Evolutionary conservation across 305 asterid species (phyloP), one percentile per base, ranked within the genome.

Genomic region (Salvia sclarea): DNA sequence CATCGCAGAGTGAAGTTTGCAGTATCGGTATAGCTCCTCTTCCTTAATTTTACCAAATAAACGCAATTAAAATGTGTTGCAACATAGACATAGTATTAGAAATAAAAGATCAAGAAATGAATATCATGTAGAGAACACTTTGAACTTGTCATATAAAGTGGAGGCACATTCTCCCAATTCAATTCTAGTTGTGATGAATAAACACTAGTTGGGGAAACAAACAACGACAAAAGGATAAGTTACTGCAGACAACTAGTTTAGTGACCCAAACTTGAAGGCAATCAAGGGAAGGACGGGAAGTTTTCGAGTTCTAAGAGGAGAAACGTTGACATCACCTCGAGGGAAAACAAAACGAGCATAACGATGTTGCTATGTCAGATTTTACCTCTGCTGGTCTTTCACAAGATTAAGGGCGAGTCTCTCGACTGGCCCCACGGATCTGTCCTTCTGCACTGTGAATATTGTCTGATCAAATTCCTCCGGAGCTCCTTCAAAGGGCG

Each of bases 381-480:
- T 49, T 77, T 84, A 94, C 98, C 98, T 85, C 25, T 91, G 96
- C 80, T 91, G 97, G 35, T 94, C 99, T 77, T 74, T 85, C 41
- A 91, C 95, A 54, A 94, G 82, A 80, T 82, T 78, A 64, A 85
- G 87, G 70, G 89, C 85, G 37, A 83, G 89, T 31, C 77, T 63
- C 81, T 91, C 97, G 2, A 81, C 77, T 0, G 78, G 75, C 37
- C 96, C 97, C 56, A 91, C 72, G 13, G 83, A 77, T 55, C 84
- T 76, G 75, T 82, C 91, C 67, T 49, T 72, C 72, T 66, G 87
- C 69, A 88, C 91, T 8, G 85, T 20, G 80, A 94, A 94, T 73
- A 94, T 84, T 13, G 97, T 89, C 84, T 94, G 96, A 78, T 94
- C 99, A 71, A 94, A 91, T 70, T 94, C 99, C 68, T 87, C 97